A percentile compares a stretch with the other conserved stretches of the same genome.
Conservation (phyloP, 2,329 filamentous ascomycete genomes). For the Hypoxylon sp. region DNA sequence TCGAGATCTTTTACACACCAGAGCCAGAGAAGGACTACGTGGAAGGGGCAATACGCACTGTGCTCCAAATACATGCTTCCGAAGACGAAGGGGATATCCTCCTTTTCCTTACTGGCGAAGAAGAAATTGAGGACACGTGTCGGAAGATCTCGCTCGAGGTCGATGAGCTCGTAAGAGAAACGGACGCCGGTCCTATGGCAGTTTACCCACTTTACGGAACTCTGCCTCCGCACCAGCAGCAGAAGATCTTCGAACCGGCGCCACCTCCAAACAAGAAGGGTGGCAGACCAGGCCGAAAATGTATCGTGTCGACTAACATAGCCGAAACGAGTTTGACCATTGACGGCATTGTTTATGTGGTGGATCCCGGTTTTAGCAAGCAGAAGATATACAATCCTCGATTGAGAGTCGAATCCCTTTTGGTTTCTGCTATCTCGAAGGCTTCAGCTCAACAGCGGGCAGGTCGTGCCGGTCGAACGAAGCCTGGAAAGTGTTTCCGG, state of each 20-base stretch:
- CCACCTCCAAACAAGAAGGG: slow-evolving; percentile 80
- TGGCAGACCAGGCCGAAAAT: slow-evolving; percentile 91
- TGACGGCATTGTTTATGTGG: slow-evolving; percentile 98
- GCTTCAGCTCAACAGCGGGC: slow-evolving; percentile 97
- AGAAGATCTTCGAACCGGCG: slow-evolving; percentile 93
- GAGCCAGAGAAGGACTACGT: slow-evolving; percentile 97
- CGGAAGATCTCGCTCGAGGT: slow-evolving; percentile 91
- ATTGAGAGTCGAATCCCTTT: slow-evolving; percentile 93
- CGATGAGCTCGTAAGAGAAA: slow-evolving; percentile 92
- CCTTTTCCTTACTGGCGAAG: slow-evolving; percentile 95
- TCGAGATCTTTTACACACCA: slow-evolving; percentile 98
- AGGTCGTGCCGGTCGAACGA: slow-evolving; percentile 98
- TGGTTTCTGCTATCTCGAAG: slow-evolving; percentile 98
- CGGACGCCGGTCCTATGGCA: slow-evolving; percentile 88
- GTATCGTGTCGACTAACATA: slow-evolving; percentile 96
- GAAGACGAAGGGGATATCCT: slow-evolving; percentile 94
- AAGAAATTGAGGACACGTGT: slow-evolving; percentile 97
- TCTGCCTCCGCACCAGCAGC: slow-evolving; percentile 91
- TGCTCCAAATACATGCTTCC: slow-evolving; percentile 94
- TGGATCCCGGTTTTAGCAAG: slow-evolving; percentile 99
- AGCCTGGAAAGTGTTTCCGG: slow-evolving; percentile 97
- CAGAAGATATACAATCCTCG: slow-evolving; percentile 99
- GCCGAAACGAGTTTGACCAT: slow-evolving; percentile 98
- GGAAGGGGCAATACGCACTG: slow-evolving; percentile 93
- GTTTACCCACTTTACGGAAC: slow-evolving; percentile 97